phyloP scores from a whole-genome alignment of 768 basidiomycete species.

The Lanmaoa rubissima region DNA sequence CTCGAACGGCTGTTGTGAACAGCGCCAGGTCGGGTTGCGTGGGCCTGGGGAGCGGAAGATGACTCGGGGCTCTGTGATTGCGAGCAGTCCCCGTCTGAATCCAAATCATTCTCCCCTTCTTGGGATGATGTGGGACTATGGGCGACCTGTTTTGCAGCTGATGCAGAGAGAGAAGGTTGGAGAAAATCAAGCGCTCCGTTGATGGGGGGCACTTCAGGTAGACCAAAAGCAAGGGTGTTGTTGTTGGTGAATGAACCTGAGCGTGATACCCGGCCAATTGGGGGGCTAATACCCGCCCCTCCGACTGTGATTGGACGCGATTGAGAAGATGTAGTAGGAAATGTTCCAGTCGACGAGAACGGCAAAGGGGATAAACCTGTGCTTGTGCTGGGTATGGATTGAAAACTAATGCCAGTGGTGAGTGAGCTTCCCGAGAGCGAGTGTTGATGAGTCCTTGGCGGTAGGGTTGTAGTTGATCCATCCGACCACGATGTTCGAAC shows the following conservation, averaged over 20 bases:
- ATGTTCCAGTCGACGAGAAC: slow-evolving; percentile 33
- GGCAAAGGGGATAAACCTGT: slow-evolving; percentile 28
- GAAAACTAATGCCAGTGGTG: slow-evolving; percentile 26
- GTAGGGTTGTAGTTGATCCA: slow-evolving; percentile 25
- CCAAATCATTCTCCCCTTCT: slow-evolving; percentile 51
- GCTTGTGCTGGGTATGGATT: slow-evolving; percentile 34
- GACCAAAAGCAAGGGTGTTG: slow-evolving; percentile 40
- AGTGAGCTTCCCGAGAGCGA: slow-evolving; percentile 32
- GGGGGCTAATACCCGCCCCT: slow-evolving; percentile 31
- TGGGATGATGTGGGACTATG: slow-evolving; percentile 39
- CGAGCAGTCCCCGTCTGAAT: slow-evolving; percentile 39
- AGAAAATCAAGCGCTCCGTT: slow-evolving; percentile 32
- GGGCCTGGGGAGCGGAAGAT: slow-evolving; percentile 28
- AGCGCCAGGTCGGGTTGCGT: slow-evolving; percentile 8
- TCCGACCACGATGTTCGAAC: slow-evolving; percentile 33
- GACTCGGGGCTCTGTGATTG: slow-evolving; percentile 34
- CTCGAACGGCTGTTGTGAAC: slow-evolving; percentile 17
- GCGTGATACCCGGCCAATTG: slow-evolving; percentile 54
- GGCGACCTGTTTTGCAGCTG: slow-evolving; percentile 8
- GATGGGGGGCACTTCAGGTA: slow-evolving; percentile 29
- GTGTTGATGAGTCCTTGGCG: slow-evolving; percentile 32
- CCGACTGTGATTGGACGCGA: slow-evolving; percentile 19
- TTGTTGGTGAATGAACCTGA: slow-evolving; percentile 54
- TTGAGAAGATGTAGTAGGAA: slow-evolving; percentile 28
- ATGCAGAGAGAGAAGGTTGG: slow-evolving; percentile 15